These are phyloP conservation scores for Scalesia atractyloides DNA, from an alignment of 129 eudicot species.

Conservation along the genomic window DNA sequence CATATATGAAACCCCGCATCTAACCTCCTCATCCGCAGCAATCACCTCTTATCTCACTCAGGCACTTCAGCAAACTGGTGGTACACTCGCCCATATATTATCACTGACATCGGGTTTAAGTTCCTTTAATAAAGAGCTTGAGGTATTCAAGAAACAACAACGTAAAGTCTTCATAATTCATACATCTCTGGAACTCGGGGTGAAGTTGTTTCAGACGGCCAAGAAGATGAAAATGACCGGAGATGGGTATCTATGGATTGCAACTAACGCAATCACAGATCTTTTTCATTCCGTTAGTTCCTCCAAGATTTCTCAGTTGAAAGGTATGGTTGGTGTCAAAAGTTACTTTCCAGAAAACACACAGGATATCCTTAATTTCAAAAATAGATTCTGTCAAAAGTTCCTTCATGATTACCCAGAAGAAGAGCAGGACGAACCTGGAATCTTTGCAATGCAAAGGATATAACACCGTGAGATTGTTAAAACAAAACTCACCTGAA, in stretches of 20 bases:
- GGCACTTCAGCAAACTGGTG: slow-evolving; percentile 33
- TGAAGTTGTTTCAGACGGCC: slow-evolving; percentile 43
- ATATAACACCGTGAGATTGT: slow-evolving; percentile 33
- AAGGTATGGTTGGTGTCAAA: slow-evolving; percentile 63
- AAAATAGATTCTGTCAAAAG: slow-evolving; percentile 34
- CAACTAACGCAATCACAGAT: slow-evolving; percentile 41
- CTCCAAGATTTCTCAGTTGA: slow-evolving; percentile 38
- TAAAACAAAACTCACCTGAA: slow-evolving; percentile 14
- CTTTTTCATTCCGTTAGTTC: slow-evolving; percentile 40
- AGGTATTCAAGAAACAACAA: slow-evolving; percentile 35
- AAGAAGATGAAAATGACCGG: slow-evolving; percentile 48
- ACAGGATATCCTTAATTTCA: slow-evolving; percentile 31
- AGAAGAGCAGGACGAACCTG: slow-evolving; percentile 48
- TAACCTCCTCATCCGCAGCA: slow-evolving; percentile 5
- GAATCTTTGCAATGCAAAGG: slow-evolving; percentile 50
- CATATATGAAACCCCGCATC: slow-evolving; percentile 34
- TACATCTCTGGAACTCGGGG: slow-evolving; percentile 38
- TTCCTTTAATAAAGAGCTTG: slow-evolving; percentile 34
- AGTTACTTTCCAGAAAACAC: slow-evolving; percentile 34
- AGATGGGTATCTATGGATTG: slow-evolving; percentile 55
- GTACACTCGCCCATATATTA: slow-evolving; percentile 29
- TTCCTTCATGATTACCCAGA: slow-evolving; percentile 38
- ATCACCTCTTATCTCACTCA: slow-evolving; percentile 32
- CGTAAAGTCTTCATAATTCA: slow-evolving; percentile 55
- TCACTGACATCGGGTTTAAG: slow-evolving; percentile 34